Percentiles rank a stretch among this genome's conserved stretches.
Conservation (phyloP, 306 rosid genomes). For the Dalbergia oliveri region DNA sequence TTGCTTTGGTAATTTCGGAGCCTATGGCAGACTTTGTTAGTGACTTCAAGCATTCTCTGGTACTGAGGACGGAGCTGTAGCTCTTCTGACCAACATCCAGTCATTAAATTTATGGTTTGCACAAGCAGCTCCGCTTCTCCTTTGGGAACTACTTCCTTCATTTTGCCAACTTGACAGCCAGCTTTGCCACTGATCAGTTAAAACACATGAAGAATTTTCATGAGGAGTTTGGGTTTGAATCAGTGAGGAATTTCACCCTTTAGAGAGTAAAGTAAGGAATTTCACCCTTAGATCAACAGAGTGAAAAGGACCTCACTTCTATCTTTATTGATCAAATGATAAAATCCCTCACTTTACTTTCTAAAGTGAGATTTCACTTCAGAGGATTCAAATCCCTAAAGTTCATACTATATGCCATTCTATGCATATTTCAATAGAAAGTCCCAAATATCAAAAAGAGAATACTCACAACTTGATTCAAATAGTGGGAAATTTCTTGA, state of each 20-base stretch:
- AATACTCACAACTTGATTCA: conserved; percentile 70
- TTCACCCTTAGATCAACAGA: no score
- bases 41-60: conserved; percentile 54
- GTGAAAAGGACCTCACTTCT: no score
- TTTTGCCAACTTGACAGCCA: conserved; percentile 76
- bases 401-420: not conserved
- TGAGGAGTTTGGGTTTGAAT: no score
- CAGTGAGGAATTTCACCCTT: no score
- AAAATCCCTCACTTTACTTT: no score
- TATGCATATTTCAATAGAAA: not conserved
- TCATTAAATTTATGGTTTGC: conserved; percentile 62
- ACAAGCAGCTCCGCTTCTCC: conserved; percentile 71
- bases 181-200: conserved; percentile 66
- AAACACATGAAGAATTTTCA: not conserved
- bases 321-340: no score
- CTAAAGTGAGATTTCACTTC: no score
- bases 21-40: conserved; percentile 61
- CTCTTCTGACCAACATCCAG: conserved; percentile 61
- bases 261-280: no score
- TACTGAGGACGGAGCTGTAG: conserved; percentile 53
- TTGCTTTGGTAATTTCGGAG: conserved; percentile 55
- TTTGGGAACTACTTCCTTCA: conserved; percentile 54
- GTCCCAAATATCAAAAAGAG: not conserved
- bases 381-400: no score
- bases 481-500: conserved; percentile 57